phyloP scores from a whole-genome alignment of 768 basidiomycete species.

The Boletus tylopilopsis region DNA sequence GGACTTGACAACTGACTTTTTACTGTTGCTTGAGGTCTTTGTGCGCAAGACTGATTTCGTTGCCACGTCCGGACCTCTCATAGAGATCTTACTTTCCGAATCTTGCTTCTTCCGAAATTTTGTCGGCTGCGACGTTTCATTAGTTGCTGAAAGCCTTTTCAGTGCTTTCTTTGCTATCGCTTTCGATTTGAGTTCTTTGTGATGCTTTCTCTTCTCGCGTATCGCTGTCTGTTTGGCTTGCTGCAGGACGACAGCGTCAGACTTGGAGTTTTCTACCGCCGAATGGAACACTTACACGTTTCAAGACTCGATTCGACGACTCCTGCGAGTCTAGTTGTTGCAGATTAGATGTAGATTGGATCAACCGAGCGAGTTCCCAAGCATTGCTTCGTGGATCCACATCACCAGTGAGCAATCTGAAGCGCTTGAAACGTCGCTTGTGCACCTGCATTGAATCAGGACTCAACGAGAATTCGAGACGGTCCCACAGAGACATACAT shows the following conservation, averaged over 20 bases:
- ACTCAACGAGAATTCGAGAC: not conserved
- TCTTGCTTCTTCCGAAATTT: conserved; percentile 19
- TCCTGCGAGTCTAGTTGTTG: conserved; percentile 12
- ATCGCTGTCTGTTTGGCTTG: conserved; percentile 43
- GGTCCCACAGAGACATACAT: conserved; percentile 33
- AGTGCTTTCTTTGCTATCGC: conserved; percentile 35
- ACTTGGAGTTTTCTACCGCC: not conserved
- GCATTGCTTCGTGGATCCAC: conserved; percentile 46
- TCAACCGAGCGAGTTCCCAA: conserved; percentile 36
- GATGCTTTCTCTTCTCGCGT: conserved; percentile 46
- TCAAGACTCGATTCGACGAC: conserved; percentile 58
- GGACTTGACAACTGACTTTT: conserved; percentile 2
- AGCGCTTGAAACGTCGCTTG: conserved; percentile 52
- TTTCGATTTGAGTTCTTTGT: conserved; percentile 42
- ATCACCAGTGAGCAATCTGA: conserved; percentile 39
- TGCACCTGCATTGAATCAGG: conserved; percentile 48
- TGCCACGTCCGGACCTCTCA: not conserved
- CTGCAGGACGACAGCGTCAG: conserved; percentile 27
- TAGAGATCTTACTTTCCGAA: not conserved
- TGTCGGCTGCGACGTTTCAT: not conserved
- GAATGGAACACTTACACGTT: conserved; percentile 45
- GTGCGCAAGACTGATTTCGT: conserved; percentile 1
- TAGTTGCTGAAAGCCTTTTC: not conserved
- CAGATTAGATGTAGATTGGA: conserved; percentile 2
- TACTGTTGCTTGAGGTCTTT: not conserved